Evolutionary conservation across 495 filamentous ascomycete species (phyloP), one percentile per base, ranked within the genome.

Genomic region (Neurospora sublineolata): DNA sequence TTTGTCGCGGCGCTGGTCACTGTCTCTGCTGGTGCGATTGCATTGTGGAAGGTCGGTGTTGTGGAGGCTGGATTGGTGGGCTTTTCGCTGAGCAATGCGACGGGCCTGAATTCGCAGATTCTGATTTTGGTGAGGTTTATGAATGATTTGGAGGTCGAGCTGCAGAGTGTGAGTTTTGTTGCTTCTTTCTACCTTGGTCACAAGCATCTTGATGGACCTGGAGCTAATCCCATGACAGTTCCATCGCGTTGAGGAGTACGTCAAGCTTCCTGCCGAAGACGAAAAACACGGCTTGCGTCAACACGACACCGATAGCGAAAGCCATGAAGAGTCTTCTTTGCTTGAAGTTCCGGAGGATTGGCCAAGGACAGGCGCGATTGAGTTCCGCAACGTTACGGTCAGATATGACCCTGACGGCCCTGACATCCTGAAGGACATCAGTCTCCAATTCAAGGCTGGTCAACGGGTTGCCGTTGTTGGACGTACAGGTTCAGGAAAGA

Each of bases 401-500:
- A 80, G 83, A 60, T 87, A 88, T 70, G 81, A 83, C 20, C 20
- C 69, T 38, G 82, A 84, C 67, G 81, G 83, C 0, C 84, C 83
- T 1, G 79, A 85, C 46, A 83, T 87, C 40, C 78, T 89, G 6
- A 86, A 84, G 67, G 76, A 83, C 30, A 79, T 89, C 68, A 84
- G 82, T 69, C 82, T 89, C 71, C 80, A 78, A 58, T 84, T 85
- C 20, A 70, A 79, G 9, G 80, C 87, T 18, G 87, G 87, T 12
- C 84, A 88, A 72, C 83, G 84, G 38, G 80, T 89, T 52, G 87
- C 83, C 3, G 79, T 89, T 41, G 83, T 87, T 9, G 87, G 87
- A 20, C 83, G 87, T 23, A 88, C 86, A 6, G 87, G 87, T 7
- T 86, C 86, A 30, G 87, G 87, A n/a, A 89, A 89, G 75, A 87